A percentile compares a stretch with the other conserved stretches of the same genome.
These are phyloP conservation scores for Blastocystis sp. DNA, from an alignment of 352 stramenopile genomes.

Conservation along the genomic window DNA sequence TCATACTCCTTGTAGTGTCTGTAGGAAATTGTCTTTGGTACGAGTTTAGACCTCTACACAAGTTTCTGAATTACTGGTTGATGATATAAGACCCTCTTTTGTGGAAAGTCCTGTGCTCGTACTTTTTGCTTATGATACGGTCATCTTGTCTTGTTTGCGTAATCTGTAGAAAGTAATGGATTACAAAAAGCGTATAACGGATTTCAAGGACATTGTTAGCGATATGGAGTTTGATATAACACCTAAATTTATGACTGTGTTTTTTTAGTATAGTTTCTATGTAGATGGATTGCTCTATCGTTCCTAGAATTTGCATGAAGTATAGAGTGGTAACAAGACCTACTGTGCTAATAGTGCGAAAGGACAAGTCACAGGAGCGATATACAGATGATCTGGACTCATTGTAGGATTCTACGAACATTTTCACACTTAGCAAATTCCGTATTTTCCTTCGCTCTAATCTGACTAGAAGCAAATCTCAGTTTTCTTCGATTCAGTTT, in stretches of 20 bases:
- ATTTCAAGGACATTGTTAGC: neutral
- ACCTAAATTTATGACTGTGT: neutral
- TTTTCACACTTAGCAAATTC: neutral
- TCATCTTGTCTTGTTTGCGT: neutral
- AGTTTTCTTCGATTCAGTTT: neutral
- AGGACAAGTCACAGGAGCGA: neutral
- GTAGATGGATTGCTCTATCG: neutral
- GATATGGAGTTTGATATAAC: neutral
- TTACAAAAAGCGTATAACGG: neutral
- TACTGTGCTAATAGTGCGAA: neutral
- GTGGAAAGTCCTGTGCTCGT: neutral
- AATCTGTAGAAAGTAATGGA: neutral
- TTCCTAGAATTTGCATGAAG: neutral
- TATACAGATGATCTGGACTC: neutral
- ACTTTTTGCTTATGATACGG: neutral
- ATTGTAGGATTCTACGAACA: neutral
- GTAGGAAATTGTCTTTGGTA: neutral
- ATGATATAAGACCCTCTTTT: neutral
- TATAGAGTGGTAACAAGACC: neutral
- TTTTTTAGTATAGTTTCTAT: neutral
- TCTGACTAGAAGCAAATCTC: neutral
- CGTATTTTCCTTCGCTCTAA: neutral
- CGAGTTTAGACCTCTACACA: neutral
- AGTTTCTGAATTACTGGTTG: neutral
- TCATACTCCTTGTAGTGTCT: neutral